Evolutionary conservation across 140 eudicot genomes (phyloP).

Genomic region (Cichorium intybus): DNA sequence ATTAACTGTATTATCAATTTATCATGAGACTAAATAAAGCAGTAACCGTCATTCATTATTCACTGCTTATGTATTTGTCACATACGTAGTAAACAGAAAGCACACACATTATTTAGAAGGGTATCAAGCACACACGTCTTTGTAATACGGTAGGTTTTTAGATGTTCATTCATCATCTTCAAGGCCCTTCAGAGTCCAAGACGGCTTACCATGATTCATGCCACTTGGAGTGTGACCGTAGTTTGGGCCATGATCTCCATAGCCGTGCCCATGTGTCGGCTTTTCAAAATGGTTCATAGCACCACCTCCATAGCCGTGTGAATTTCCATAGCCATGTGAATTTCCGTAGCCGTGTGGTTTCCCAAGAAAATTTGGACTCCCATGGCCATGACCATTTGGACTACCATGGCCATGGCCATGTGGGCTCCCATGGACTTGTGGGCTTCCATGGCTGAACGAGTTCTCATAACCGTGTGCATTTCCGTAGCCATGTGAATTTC

Average conservation of each 20-base stretch:
- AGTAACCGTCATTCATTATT: slow-evolving; percentile 19
- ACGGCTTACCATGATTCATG: slow-evolving; percentile 27
- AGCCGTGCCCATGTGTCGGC: slow-evolving; percentile 19
- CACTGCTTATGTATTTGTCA: slow-evolving; percentile 22
- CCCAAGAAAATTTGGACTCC: background rate
- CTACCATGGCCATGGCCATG: slow-evolving; percentile 19
- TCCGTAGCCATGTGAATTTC: slow-evolving; percentile 19
- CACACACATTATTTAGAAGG: slow-evolving; percentile 30
- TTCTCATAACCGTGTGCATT: background rate
- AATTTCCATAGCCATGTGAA: background rate
- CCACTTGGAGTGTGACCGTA: slow-evolving; percentile 16
- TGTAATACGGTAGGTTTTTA: slow-evolving; percentile 8
- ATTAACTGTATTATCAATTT: too few species aligned
- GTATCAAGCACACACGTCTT: slow-evolving; percentile 25
- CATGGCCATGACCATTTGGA: slow-evolving; percentile 1
- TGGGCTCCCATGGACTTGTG: slow-evolving; percentile 8
- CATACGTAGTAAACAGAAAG: slow-evolving; percentile 12
- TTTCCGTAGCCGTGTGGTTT: background rate
- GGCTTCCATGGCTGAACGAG: background rate
- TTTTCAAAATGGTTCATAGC: slow-evolving; percentile 2
- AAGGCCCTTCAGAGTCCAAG: slow-evolving; percentile 46
- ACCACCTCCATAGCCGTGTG: slow-evolving; percentile 26
- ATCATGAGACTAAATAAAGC: slow-evolving; percentile 3
- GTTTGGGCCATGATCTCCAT: slow-evolving; percentile 20
- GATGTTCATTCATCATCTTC: slow-evolving; percentile 38